Conservation (phyloP, 225 moss, liverwort and hornwort species). For the Pleurozium schreberi region DNA sequence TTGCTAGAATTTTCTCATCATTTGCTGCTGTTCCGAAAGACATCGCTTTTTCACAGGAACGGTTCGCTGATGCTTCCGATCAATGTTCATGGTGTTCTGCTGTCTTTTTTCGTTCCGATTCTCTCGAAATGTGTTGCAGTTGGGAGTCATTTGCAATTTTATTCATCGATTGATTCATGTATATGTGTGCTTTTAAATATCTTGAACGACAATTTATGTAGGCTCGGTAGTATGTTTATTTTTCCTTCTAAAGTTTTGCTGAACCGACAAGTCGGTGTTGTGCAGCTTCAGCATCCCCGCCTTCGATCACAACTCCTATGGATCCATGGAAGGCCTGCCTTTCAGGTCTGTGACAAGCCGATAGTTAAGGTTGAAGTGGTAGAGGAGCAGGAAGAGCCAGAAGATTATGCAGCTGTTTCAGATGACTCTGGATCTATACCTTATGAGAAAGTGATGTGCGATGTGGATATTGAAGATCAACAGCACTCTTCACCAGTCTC, state of each 20-base stretch:
- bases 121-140: neutral
- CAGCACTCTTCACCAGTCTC: slow-evolving; percentile 13
- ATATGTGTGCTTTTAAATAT: neutral
- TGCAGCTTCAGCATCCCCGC: slow-evolving; percentile 79
- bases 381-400: slow-evolving; percentile 15
- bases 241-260: neutral
- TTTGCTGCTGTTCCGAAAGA: neutral
- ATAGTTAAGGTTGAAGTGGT: slow-evolving; percentile 57
- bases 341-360: slow-evolving; percentile 55
- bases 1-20: neutral
- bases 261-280: neutral
- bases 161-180: neutral
- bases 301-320: slow-evolving; percentile 83
- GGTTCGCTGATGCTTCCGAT: neutral
- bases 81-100: neutral
- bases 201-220: neutral
- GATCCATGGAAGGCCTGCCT: slow-evolving; percentile 79
- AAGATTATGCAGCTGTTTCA: neutral
- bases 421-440: neutral
- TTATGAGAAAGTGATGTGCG: neutral
- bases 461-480: neutral
- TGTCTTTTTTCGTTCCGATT: neutral
- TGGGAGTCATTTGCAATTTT: neutral
- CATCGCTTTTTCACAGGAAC: neutral
- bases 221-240: neutral